Evolutionary conservation across 768 basidiomycete genomes (phyloP).

Genomic region (Kwoniella sp.): DNA sequence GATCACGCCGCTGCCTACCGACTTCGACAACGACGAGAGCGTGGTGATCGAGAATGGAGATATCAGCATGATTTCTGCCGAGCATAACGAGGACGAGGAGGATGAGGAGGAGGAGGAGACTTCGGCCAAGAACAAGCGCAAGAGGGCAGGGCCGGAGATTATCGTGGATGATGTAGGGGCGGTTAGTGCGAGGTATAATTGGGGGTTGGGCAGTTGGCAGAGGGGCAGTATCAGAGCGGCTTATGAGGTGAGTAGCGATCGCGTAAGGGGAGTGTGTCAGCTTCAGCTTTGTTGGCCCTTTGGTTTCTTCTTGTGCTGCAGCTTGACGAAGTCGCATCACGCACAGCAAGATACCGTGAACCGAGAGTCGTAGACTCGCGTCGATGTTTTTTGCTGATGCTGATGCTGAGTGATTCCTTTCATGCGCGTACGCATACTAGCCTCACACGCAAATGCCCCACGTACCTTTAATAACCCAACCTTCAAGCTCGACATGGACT

Average conservation of each 20-base stretch:
- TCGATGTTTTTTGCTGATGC: not conserved
- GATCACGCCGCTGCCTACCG: not conserved
- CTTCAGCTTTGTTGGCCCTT: no score
- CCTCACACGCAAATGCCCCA: conserved; percentile 54
- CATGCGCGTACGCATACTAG: conserved; percentile 18
- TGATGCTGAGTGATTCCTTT: not conserved
- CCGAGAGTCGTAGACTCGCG: no score
- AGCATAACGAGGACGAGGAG: conserved; percentile 12
- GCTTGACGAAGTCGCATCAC: no score
- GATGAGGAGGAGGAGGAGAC: conserved; percentile 5
- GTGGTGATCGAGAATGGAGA: conserved; percentile 19
- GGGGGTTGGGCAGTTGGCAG: conserved; percentile 35
- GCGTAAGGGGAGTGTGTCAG: no score
- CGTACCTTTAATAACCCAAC: conserved; percentile 46
- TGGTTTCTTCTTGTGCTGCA: no score
- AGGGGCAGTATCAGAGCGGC: conserved; percentile 41
- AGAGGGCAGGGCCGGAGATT: conserved; percentile 18
- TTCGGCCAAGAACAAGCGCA: not conserved
- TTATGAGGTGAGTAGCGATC: conserved; percentile 44
- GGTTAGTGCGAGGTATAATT: conserved; percentile 15
- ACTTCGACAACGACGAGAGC: conserved; percentile 15
- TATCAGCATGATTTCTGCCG: not conserved
- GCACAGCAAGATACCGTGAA: no score
- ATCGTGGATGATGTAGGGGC: conserved; percentile 36
- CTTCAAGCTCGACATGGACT: conserved; percentile 15